Conservation (phyloP, 768 basidiomycete genomes). For the Kwoniella dejecticola region DNA sequence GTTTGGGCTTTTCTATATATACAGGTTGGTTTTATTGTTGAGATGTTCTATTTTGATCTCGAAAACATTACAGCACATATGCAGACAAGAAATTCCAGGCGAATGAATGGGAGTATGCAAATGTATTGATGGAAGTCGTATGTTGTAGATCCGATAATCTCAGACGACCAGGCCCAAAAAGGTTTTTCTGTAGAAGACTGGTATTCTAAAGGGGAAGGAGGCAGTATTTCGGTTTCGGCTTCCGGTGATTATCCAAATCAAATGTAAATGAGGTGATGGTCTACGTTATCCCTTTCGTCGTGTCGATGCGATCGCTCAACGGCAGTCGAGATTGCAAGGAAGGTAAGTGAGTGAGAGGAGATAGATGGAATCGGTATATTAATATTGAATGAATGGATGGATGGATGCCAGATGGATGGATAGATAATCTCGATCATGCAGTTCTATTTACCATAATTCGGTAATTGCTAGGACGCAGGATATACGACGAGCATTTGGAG, state of each 20-base stretch:
- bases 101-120: too few species aligned
- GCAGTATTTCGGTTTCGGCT: slow-evolving; percentile 9
- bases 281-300: neutral
- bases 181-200: too few species aligned
- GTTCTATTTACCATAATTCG: too few species aligned
- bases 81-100: too few species aligned
- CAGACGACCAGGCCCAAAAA: too few species aligned
- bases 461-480: too few species aligned
- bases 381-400: neutral
- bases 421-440: too few species aligned
- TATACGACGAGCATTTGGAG: too few species aligned
- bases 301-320: too few species aligned
- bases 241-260: slow-evolving; percentile 9
- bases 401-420: neutral
- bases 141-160: neutral
- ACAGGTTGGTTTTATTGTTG: neutral
- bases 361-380: neutral
- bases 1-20: too few species aligned
- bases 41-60: neutral
- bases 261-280: neutral
- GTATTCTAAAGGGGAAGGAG: too few species aligned
- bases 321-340: neutral
- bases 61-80: slow-evolving; percentile 1
- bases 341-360: neutral
- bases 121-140: slow-evolving; percentile 4